Base-by-base conservation (phyloP, 129 eudicot genomes). In the Artemisia tridentata region DNA sequence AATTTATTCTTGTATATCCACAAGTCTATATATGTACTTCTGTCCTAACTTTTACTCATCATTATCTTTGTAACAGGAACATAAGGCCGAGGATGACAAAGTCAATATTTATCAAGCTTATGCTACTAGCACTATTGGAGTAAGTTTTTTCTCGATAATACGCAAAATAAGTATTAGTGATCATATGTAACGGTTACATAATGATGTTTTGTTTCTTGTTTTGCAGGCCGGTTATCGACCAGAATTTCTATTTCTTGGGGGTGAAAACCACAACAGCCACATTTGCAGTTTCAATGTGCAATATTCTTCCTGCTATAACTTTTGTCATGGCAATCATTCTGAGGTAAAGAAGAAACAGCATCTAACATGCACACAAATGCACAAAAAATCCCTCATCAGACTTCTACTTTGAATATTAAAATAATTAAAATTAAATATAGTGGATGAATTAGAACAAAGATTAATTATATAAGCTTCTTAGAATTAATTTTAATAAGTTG, bases 201-300 rank as follows among this genome's bases (percentile, higher is more conserved):
- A 67, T 29, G 56, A 78, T 67, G 51, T 67, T 52, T 38, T 29
- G 55, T 27, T 12, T 57, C 17, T 75, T 23, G 15, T 11, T 18
- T 59, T 63, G 75, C 86, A 89, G 98, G 88, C 98, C 98, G 47
- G 98, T 92, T 58, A 87, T 92, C 18, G 98, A 89, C 75, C 98
- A 92, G 72, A 92, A 87, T 82, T 82, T 93, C 12, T 90, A 85
- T 60, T 82, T 85, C 72, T 60, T 0, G 80, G 75, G 99, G 97
- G 77, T 79, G 96, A 87, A 86, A 73, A 84, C 90, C 79, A 93
- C 99, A 23, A 85, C 99, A 53, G 99, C 99, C 45, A 89, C 99
- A 25, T 93, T 93, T 80, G 89, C 95, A 56, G 91, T 88, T 38
- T 88, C 99, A 17, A 84, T 89, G 95, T 71, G 84, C 65, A 93